Evolutionary conservation across 108 stramenopile species (phyloP), one percentile per base, ranked within the genome.

Genomic region (Conticribra weissflogii): DNA sequence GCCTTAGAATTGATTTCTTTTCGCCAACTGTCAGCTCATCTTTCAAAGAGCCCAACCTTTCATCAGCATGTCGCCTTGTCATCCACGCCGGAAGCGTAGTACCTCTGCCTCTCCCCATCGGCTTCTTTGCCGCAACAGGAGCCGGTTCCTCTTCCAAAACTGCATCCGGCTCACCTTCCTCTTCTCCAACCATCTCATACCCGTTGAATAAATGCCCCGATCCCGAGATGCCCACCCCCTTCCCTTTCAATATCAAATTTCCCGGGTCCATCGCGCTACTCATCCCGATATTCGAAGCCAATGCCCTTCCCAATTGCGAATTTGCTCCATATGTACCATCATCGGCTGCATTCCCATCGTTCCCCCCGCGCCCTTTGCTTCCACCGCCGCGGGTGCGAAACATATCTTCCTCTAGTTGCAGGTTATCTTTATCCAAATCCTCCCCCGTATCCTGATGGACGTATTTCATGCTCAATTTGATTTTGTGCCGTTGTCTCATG

Each of bases 1-100:
- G 8, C 31, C 56, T 25, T 12, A 28, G 14, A 29, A 33, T 9
- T 2, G 1, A 2, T 25, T 56, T 30, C 0, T 56, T 27, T 0
- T 50, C 50, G 21, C 50, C 58, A 16, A 46, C 47, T 1, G 18
- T 46, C 34, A 53, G 54, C 45, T 54, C 46, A 18, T 44, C 55
- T 34, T 23, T 29, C 58, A 51, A 49, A 17, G 50, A 44, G 9
- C 65, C 73, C 73, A 66, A 54, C 55, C 34, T 60, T n/a, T 60
- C 64, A 27, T 56, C 53, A 46, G 29, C 55, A 49, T 74, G 66
- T 51, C 41, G 34, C 33, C 69, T 24, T 25, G 84, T 85, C 86
- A 87, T 87, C 86, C 86, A 87, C 2, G 86, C 86, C 23, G 86
- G 86, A 18, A 87, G 61, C 14, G 84, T 87, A 9, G 65, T 72